Evolutionary conservation across 2,329 filamentous ascomycete species (phyloP).

Genomic region (Coniella lustricola): DNA sequence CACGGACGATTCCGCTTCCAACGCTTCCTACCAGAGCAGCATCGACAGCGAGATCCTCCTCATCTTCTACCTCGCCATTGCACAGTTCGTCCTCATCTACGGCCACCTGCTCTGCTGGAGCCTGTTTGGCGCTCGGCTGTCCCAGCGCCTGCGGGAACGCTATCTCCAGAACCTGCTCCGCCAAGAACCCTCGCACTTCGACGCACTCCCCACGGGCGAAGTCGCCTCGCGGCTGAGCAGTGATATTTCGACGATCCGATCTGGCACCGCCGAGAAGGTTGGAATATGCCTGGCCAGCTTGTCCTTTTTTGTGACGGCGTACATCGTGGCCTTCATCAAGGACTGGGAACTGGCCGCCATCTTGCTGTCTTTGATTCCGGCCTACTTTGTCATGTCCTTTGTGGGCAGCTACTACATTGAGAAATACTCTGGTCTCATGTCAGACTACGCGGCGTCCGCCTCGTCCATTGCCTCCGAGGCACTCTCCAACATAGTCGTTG

Average conservation of each 20-base stretch:
- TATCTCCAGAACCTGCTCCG: constrained; percentile 54
- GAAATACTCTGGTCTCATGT: constrained; percentile 45
- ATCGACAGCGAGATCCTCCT: constrained; percentile 25
- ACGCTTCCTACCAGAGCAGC: constrained; percentile 15
- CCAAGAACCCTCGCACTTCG: constrained; percentile 59
- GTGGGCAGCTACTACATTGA: constrained; percentile 49
- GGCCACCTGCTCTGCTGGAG: constrained; percentile 57
- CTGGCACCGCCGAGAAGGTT: constrained; percentile 65
- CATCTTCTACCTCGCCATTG: constrained; percentile 59
- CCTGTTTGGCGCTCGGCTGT: constrained; percentile 55
- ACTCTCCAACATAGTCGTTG: constrained; percentile 54
- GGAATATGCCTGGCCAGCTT: constrained; percentile 56
- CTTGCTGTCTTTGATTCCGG: constrained; percentile 55
- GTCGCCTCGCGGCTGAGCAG: constrained; percentile 58
- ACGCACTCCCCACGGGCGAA: constrained; percentile 55
- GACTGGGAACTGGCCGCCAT: constrained; percentile 56
- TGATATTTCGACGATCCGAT: constrained; percentile 61
- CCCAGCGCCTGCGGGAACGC: constrained; percentile 53
- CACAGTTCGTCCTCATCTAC: constrained; percentile 58
- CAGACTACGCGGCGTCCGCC: constrained; percentile 48
- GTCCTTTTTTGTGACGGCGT: constrained; percentile 62
- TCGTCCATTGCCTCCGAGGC: constrained; percentile 58
- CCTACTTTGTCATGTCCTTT: constrained; percentile 55
- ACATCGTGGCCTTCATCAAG: constrained; percentile 61
- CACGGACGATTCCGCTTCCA: constrained; percentile 6